A percentile compares a stretch with the other conserved stretches of the same genome.
These are phyloP conservation scores for Penicillium verrucosum DNA, from an alignment of 2,329 filamentous ascomycete genomes.

Conservation along the genomic window DNA sequence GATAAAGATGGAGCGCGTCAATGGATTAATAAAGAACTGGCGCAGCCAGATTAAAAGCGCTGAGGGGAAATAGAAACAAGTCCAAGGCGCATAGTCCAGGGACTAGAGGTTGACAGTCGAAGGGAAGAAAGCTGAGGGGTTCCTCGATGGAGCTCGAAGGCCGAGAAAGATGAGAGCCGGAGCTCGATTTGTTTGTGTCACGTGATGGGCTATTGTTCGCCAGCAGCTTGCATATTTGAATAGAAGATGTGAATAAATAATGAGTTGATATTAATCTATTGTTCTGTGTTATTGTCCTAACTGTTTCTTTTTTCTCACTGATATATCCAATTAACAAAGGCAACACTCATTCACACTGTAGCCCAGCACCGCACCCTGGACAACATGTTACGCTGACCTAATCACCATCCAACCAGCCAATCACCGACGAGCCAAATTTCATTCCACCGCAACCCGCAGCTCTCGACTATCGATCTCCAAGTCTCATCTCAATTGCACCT, in stretches of 20 bases:
- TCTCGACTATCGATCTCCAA: slow-evolving; percentile 23
- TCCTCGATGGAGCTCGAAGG: slow-evolving; percentile 17
- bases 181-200: slow-evolving; percentile 27
- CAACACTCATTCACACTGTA: background rate
- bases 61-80: background rate
- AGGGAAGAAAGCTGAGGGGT: slow-evolving; percentile 16
- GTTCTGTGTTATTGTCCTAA: background rate
- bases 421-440: slow-evolving; percentile 33
- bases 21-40: background rate
- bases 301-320: background rate
- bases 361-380: slow-evolving; percentile 1
- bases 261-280: background rate
- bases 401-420: slow-evolving; percentile 27
- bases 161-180: slow-evolving; percentile 18
- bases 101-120: slow-evolving; percentile 3
- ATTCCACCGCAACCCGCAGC: slow-evolving; percentile 30
- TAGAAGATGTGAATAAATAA: background rate
- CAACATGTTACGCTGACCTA: slow-evolving; percentile 18
- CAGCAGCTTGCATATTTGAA: background rate
- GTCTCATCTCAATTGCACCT: slow-evolving; percentile 22
- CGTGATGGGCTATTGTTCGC: slow-evolving; percentile 8
- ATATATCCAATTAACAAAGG: no score
- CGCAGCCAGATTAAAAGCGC: background rate
- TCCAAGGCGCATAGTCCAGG: slow-evolving; percentile 10
- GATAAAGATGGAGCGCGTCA: slow-evolving; percentile 2